Evolutionary conservation across 371 early-diverging fungal genomes (phyloP), one percentile per base, ranked within the genome.

Genomic region (Mortierella polycephala): DNA sequence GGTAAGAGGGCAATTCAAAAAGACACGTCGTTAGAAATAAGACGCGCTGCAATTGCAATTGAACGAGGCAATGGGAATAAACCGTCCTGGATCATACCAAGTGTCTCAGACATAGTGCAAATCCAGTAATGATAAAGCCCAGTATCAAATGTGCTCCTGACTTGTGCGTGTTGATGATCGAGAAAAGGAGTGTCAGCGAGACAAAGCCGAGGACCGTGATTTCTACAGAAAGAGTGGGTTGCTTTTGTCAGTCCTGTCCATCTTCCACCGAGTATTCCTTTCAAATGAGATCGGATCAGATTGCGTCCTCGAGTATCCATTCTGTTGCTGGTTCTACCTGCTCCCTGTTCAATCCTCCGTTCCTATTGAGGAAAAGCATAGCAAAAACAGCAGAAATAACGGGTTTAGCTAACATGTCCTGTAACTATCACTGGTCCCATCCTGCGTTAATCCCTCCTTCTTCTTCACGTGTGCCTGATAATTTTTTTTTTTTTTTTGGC

Each of bases 141-240:
- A 79, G 64, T 67, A 79, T 57, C 44, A 79, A 51, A 66, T 79
- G 73, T 57, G 80, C 73, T 69, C 80, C 80, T n/a, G 73, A 69
- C 51, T 79, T 79, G 63, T 72, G 73, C 9, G 80, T 73, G 64
- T 72, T 79, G 60, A 79, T 73, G 65, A 72, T 72, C 46, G 69
- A 79, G 67, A 79, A 79, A 20, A 79, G 73, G 45, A 73, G 63
- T 5, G 70, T 72, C 57, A 72, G 30, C 40, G 69, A 73, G 39
- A 79, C 73, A 55, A 73, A 69, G 39, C 72, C 67, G 44, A 73
- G 70, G 47, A 79, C 60, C 14, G 67, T 62, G 49, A 68, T 50
- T 45, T 72, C 77, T 77, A 76, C 9, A 11, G 14, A 39, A 11
- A 63, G 42, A 39, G 44, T 16, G 20, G 7, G 10, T 51, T 41